Base-by-base conservation (phyloP, 805 yeast genomes). In the Barnettozyma pratensis region DNA sequence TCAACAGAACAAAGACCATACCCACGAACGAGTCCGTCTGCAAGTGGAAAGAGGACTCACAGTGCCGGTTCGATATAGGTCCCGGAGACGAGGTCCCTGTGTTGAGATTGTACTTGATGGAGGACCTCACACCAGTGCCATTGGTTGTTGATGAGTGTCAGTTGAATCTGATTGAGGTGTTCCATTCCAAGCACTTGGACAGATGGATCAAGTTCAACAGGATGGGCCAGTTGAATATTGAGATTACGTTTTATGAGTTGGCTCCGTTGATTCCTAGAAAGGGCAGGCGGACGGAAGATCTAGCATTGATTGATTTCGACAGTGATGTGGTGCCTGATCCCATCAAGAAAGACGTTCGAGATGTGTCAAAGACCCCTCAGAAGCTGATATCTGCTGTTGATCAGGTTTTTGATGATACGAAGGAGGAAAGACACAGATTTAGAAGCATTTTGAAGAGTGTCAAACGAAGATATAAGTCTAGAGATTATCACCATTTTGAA, bases 31-130 rank as follows among this genome's bases (percentile, higher is more conserved):
- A 6, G 7, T 2, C 3, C 5, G 4, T 19, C 7, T 11, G 30
- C 4, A 45, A 37, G 35, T 60, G 64, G 64, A 42, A 19, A 1
- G 62, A 59, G 11, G 51, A 50, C 19, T 60, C 64, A 11, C 62
- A 59, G 34, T 46, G 60, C 31, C 44, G 59, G 5, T 58, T 60
- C 43, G 58, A 58, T 26, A 57, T 59, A 10, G 49, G 47, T 8
- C 59, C 59, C 0, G 50, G 48, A 4, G 43, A 40, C 7, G 26
- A 37, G 1, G 26, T 31, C 1, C 57, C 61, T 0, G 45, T 48
- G 4, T 41, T 60, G 28, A 44, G 37, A 14, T 46, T 59, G 1
- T 54, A 39, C 34, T 44, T 58, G 12, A 54, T 60, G 60, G 58
- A 59, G 39, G 35, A 39, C 14, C n/a, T 35, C 8, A 40, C 43